These are phyloP conservation scores for Penicillium herquei DNA, from an alignment of 495 filamentous ascomycete species.

Conservation along the genomic window DNA sequence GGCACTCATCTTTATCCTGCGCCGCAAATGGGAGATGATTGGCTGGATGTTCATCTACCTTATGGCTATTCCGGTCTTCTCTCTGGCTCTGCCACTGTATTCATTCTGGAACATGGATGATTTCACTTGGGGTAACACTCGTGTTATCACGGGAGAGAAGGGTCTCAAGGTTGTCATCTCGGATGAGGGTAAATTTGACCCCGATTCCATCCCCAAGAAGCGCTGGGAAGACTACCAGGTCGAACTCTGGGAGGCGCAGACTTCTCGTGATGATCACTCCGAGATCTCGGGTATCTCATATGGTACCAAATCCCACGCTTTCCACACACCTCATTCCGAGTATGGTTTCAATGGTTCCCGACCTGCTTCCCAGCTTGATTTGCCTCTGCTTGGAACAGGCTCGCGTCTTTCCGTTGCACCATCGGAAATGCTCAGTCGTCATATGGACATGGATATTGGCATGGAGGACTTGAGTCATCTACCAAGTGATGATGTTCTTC, in stretches of 20 bases:
- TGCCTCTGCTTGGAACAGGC: constrained; percentile 42
- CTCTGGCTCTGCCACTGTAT: constrained; percentile 87
- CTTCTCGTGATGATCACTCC: constrained; percentile 80
- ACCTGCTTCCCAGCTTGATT: constrained; percentile 73
- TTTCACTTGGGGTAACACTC: constrained; percentile 98
- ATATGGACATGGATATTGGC: constrained; percentile 62
- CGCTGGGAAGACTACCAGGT: constrained; percentile 99
- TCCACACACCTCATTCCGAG: constrained; percentile 40
- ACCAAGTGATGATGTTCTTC: constrained; percentile 83
- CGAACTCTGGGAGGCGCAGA: constrained; percentile 90
- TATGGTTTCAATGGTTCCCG: constrained; percentile 57
- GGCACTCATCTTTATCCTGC: constrained; percentile 93
- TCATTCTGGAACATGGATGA: constrained; percentile 99
- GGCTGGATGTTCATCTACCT: constrained; percentile 99
- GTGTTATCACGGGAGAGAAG: constrained; percentile 94
- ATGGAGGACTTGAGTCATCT: constrained; percentile 70
- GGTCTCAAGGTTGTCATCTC: constrained; percentile 90
- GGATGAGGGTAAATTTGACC: constrained; percentile 98
- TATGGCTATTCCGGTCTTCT: constrained; percentile 86
- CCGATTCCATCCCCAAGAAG: constrained; percentile 87
- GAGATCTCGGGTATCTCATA: constrained; percentile 90
- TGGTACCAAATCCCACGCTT: constrained; percentile 75
- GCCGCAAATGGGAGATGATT: constrained; percentile 98
- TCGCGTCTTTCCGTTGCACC: constrained; percentile 80
- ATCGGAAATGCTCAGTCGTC: constrained; percentile 67